Percentiles rank a stretch among this genome's conserved stretches.
phyloP scores from a whole-genome alignment of 2,329 filamentous ascomycete species.

The Paecilomyces fulvus region DNA sequence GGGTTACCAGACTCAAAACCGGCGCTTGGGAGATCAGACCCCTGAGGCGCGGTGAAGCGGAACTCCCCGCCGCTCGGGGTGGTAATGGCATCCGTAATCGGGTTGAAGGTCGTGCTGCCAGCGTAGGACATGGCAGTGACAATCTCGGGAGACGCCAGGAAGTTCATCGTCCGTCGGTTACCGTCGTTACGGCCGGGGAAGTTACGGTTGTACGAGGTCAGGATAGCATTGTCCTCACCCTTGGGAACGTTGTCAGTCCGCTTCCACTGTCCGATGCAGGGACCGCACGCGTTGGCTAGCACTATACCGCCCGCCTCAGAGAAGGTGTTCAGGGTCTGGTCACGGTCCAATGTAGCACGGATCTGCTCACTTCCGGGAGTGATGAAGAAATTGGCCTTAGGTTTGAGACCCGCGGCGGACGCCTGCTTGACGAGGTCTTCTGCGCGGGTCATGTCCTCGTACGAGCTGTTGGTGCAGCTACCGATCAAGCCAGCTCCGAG shows the following conservation, averaged over 20 bases:
- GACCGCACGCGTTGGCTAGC: conserved; percentile 89
- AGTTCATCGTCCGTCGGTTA: conserved; percentile 96
- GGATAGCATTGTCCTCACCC: conserved; percentile 84
- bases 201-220: conserved; percentile 97
- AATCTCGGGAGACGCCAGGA: conserved; percentile 90
- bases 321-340: conserved; percentile 79
- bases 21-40: conserved; percentile 52
- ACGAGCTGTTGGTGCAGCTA: conserved; percentile 97
- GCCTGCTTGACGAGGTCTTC: conserved; percentile 92
- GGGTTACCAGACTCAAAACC: conserved; percentile 78
- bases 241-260: conserved; percentile 78
- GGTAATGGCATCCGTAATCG: conserved; percentile 73
- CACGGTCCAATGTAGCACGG: conserved; percentile 82
- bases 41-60: conserved; percentile 68
- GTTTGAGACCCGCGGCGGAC: conserved; percentile 76
- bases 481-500: conserved; percentile 92
- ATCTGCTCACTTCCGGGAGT: conserved; percentile 97
- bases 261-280: conserved; percentile 93
- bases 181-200: conserved; percentile 96
- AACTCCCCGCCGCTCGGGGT: conserved; percentile 75
- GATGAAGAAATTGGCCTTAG: conserved; percentile 86
- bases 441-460: conserved; percentile 95
- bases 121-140: conserved; percentile 95
- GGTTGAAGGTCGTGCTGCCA: conserved; percentile 90
- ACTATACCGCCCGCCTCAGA: conserved; percentile 78